Percentiles rank a stretch among this genome's conserved stretches.
These are phyloP conservation scores for Ceratocystis alfenasii DNA, from an alignment of 2,329 filamentous ascomycete species.

Conservation along the genomic window DNA sequence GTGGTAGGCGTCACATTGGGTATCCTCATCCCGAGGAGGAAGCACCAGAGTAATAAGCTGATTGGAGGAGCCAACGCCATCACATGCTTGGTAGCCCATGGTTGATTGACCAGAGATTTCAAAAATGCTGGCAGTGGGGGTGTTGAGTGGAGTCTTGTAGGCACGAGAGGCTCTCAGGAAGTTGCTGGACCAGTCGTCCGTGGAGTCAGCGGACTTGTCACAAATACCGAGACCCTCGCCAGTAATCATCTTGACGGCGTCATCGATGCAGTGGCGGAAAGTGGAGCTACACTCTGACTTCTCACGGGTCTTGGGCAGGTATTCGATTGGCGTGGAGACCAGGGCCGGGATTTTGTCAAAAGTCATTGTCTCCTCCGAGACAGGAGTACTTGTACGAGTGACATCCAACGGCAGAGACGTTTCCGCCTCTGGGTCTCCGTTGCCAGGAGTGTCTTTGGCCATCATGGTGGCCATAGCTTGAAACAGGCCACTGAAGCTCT, in stretches of 20 bases:
- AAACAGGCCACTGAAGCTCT: slow-evolving; percentile 20
- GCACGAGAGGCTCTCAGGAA: neutral
- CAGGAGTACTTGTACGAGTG: neutral
- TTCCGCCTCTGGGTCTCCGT: neutral
- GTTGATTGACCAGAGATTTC: slow-evolving; percentile 7
- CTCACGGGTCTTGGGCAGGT: slow-evolving; percentile 19
- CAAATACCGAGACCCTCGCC: slow-evolving; percentile 17
- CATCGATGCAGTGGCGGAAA: slow-evolving; percentile 21
- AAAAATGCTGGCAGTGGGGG: slow-evolving; percentile 17
- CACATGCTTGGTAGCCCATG: neutral
- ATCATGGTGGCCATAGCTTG: slow-evolving; percentile 21
- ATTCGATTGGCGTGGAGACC: slow-evolving; percentile 13
- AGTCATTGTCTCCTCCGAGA: slow-evolving; percentile 5
- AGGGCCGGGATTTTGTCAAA: slow-evolving; percentile 8
- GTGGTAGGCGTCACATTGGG: slow-evolving; percentile 21
- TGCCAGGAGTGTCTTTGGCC: slow-evolving; percentile 5
- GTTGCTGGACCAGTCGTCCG: neutral
- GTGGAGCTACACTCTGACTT: slow-evolving; percentile 22
- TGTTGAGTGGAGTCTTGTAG: slow-evolving; percentile 15
- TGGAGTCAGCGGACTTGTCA: slow-evolving; percentile 2
- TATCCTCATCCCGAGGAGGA: slow-evolving; percentile 13
- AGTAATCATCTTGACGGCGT: slow-evolving; percentile 21
- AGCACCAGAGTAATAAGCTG: slow-evolving; percentile 21
- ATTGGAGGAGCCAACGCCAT: neutral
- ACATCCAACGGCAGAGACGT: neutral